Evolutionary conservation across 164 flowering plant species (phyloP).

Genomic region (Piper betle): DNA sequence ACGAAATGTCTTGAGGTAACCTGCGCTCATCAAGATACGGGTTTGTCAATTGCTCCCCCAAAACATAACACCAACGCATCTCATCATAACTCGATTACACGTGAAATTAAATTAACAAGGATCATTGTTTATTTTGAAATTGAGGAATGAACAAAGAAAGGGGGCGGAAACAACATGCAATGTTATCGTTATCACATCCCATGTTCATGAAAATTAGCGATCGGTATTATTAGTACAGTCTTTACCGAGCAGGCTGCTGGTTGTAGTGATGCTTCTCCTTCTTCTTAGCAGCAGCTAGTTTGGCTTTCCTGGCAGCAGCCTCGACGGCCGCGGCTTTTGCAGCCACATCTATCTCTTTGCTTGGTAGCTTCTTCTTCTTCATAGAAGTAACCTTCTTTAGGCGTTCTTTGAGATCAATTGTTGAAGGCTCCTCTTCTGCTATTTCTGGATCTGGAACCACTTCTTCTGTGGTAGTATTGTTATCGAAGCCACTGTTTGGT

Average conservation of each 20-base stretch:
- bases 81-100: neutral
- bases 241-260: conserved; percentile 53
- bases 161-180: neutral
- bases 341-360: conserved; percentile 78
- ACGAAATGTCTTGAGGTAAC: no score
- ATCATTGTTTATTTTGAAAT: conserved; percentile 6
- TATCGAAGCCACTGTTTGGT: conserved; percentile 20
- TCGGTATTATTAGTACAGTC: neutral
- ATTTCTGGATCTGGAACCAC: conserved; percentile 15
- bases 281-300: conserved; percentile 94
- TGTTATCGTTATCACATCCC: neutral
- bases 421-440: conserved; percentile 25
- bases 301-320: conserved; percentile 76
- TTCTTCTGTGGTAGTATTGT: conserved; percentile 11
- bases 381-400: conserved; percentile 57
- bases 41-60: no score
- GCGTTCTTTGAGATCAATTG: conserved; percentile 64
- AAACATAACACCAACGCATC: no score
- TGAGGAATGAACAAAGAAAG: conserved; percentile 8
- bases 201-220: neutral
- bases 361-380: conserved; percentile 75
- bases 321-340: conserved; percentile 77
- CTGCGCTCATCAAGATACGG: no score
- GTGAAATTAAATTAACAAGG: conserved; percentile 2
- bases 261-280: conserved; percentile 84